Percentiles rank a stretch among this genome's conserved stretches.
Evolutionary conservation across 2,329 filamentous ascomycete genomes (phyloP).

Genomic region (Fonsecaea erecta): DNA sequence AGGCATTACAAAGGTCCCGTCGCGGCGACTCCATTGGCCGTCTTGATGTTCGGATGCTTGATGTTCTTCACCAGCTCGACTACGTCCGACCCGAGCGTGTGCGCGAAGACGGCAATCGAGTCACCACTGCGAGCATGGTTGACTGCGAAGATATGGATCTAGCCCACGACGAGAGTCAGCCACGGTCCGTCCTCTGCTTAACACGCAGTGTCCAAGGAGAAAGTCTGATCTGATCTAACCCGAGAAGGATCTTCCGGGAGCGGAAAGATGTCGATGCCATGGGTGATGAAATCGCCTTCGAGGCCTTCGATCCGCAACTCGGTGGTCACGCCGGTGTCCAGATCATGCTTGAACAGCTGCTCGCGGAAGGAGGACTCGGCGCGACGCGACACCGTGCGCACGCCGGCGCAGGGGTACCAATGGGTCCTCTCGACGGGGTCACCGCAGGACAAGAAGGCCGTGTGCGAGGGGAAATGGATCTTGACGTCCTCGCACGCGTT

Average conservation of each 20-base stretch:
- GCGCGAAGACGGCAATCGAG: constrained; percentile 29
- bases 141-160: constrained; percentile 33
- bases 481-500: constrained; percentile 34
- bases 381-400: constrained; percentile 18
- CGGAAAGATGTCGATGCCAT: constrained; percentile 30
- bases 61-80: constrained; percentile 30
- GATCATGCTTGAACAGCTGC: constrained; percentile 31
- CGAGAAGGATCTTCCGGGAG: constrained; percentile 24
- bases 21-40: constrained; percentile 29
- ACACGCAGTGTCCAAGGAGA: neutral
- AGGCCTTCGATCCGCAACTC: constrained; percentile 24
- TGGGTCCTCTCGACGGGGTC: constrained; percentile 27
- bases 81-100: constrained; percentile 25
- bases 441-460: constrained; percentile 31
- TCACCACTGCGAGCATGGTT: constrained; percentile 33
- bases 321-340: constrained; percentile 24
- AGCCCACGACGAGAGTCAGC: neutral
- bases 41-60: constrained; percentile 33
- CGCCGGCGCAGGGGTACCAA: constrained; percentile 32
- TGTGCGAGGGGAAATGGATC: constrained; percentile 30
- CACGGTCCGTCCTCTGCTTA: neutral
- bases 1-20: constrained; percentile 22
- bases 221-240: constrained; percentile 9
- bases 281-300: constrained; percentile 34
- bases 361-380: constrained; percentile 31